These are phyloP conservation scores for Ogataea philodendri DNA, from an alignment of 805 yeast genomes.

Conservation along the genomic window DNA sequence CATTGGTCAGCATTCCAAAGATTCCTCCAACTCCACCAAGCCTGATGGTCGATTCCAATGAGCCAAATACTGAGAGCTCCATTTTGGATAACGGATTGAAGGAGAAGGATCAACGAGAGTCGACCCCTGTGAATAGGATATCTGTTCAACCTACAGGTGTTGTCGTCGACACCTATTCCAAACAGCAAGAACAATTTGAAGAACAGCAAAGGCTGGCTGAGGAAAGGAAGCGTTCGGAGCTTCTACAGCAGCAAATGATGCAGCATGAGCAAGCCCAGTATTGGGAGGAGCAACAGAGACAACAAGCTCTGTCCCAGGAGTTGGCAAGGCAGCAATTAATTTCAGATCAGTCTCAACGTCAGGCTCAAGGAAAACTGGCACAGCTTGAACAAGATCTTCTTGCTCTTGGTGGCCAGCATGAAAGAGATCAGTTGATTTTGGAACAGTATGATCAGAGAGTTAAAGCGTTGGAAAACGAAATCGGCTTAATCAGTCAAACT, in stretches of 20 bases:
- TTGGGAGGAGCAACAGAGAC: constrained; percentile 72
- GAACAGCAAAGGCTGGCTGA: constrained; percentile 56
- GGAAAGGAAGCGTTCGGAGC: constrained; percentile 62
- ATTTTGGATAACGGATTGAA: too few species aligned
- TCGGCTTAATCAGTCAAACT: constrained; percentile 55
- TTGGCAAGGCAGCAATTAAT: constrained; percentile 67
- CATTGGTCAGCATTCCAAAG: constrained; percentile 77
- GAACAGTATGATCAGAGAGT: constrained; percentile 88
- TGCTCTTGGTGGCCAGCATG: constrained; percentile 74
- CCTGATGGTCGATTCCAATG: constrained; percentile 43
- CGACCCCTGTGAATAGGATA: constrained; percentile 20
- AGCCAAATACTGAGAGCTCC: too few species aligned
- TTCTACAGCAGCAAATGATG: constrained; percentile 62
- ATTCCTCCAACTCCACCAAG: constrained; percentile 60
- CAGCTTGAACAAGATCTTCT: constrained; percentile 80
- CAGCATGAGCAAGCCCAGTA: constrained; percentile 70
- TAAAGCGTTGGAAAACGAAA: constrained; percentile 73
- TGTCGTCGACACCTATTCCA: constrained; percentile 35
- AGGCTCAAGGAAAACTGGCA: constrained; percentile 74
- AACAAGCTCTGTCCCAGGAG: constrained; percentile 65
- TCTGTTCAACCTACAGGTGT: constrained; percentile 58
- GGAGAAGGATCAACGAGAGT: background rate
- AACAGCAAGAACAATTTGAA: constrained; percentile 5
- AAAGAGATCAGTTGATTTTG: constrained; percentile 60
- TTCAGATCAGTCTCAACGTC: constrained; percentile 66